A percentile compares a stretch with the other conserved stretches of the same genome.
phyloP scores from a whole-genome alignment of 2,329 filamentous ascomycete species.

The Volutella citrinella region DNA sequence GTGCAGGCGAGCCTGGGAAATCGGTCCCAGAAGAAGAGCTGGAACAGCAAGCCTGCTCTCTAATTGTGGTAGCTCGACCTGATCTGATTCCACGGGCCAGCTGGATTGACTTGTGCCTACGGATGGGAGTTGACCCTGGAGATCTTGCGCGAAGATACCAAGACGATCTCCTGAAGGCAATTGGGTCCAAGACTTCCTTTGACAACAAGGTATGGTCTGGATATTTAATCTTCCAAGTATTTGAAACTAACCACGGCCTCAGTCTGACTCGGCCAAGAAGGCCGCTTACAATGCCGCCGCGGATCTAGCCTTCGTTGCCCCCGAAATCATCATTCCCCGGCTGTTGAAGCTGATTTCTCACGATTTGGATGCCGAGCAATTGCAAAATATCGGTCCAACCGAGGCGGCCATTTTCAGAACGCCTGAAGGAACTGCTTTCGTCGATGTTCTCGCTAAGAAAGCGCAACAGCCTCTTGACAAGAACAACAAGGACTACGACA shows the following conservation, averaged over 20 bases:
- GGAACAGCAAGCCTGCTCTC: conserved; percentile 68
- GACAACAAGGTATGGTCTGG: conserved; percentile 55
- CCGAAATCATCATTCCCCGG: conserved; percentile 72
- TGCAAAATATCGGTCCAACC: conserved; percentile 73
- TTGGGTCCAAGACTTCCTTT: conserved; percentile 49
- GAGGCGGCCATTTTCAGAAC: conserved; percentile 94
- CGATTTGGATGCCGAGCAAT: conserved; percentile 69
- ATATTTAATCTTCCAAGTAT: no score
- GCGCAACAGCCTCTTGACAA: conserved; percentile 70
- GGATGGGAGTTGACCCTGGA: conserved; percentile 79
- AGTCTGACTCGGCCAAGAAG: conserved; percentile 46
- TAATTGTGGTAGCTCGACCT: conserved; percentile 75
- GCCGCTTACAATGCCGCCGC: conserved; percentile 84
- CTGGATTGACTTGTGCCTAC: conserved; percentile 88
- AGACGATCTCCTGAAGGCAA: conserved; percentile 64
- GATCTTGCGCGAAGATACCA: conserved; percentile 65
- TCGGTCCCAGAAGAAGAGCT: conserved; percentile 48
- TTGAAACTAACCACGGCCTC: no score
- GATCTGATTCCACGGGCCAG: conserved; percentile 73
- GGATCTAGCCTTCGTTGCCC: conserved; percentile 90
- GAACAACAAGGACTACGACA: conserved; percentile 92
- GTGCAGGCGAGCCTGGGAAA: conserved; percentile 41
- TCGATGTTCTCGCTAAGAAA: conserved; percentile 89
- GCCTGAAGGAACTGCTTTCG: conserved; percentile 80
- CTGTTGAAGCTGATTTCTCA: conserved; percentile 70